phyloP scores from a whole-genome alignment of 176 grass and related monocot species.

The Rhipidocladum racemiflorum region DNA sequence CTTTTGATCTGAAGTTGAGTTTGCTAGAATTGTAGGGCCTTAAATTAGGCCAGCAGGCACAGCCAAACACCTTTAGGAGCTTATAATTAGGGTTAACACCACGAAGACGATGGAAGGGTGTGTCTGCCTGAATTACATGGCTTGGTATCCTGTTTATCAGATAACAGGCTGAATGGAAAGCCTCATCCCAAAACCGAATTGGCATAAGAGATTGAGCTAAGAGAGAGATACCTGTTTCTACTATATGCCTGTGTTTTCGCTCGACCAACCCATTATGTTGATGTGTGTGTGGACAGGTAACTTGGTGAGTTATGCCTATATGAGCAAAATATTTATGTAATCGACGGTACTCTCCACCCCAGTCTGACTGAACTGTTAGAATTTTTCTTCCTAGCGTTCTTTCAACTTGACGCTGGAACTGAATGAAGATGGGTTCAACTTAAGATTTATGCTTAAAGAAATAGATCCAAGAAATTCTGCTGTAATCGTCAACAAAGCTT shows the following conservation, averaged over 20 bases:
- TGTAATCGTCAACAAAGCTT: neutral
- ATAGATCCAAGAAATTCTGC: neutral
- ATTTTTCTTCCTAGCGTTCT: neutral
- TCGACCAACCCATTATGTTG: too few relatives aligned
- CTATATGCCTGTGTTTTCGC: too few relatives aligned
- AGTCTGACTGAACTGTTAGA: accelerated
- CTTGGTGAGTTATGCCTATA: too few relatives aligned
- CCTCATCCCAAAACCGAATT: too few relatives aligned
- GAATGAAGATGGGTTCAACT: neutral
- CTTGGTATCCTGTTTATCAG: neutral
- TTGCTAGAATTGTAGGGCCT: neutral
- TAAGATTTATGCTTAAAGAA: neutral
- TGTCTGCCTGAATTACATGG: accelerated
- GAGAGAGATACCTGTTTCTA: too few relatives aligned
- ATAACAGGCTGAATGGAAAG: neutral
- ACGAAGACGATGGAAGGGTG: neutral
- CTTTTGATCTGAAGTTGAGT: neutral
- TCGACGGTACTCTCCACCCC: too few relatives aligned
- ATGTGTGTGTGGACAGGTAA: too few relatives aligned
- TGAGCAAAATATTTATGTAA: too few relatives aligned
- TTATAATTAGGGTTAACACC: neutral
- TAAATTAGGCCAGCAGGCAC: accelerated
- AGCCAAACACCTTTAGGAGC: accelerated
- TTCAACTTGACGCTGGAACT: neutral
- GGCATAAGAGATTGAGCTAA: too few relatives aligned